Evolutionary conservation across 2,329 filamentous ascomycete species (phyloP), one percentile per base, ranked within the genome.

Genomic region (Monascus ruber): DNA sequence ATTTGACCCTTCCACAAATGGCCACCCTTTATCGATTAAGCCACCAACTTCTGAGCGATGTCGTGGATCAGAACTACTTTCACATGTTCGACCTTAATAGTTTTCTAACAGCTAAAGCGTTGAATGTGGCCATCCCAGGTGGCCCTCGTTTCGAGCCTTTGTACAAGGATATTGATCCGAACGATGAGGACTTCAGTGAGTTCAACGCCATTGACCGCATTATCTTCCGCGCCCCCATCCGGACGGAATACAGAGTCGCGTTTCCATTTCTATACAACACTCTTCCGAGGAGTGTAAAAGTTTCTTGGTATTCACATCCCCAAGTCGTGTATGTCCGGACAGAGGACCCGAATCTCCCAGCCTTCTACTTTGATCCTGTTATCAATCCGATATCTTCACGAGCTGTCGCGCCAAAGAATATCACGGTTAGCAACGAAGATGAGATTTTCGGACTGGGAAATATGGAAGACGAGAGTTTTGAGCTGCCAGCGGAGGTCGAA

Each of bases 191-290:
- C 58, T 98, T 98, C 64, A 91, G 91, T 64, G 91, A 98, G 64
- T 98, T 98, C 73, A 98, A 98, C 57, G 91, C 91, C 28, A 98
- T 98, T 53, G 91, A 98, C 56, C 85, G 93, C 51, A 98, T 98
- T 64, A 98, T 98, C 50, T 98, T 98, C 73, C 83, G 91, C 48
- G 82, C 84, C 35, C 88, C 89, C 1, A 93, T 96, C 48, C 80
- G 89, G 50, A 98, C 89, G 6, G 91, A 98, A 64, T 95, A 93
- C 55, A 80, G 89, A 34, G 91, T 98, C 33, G 87, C 87, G 1
- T 96, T 85, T 59, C 91, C 91, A 0, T 95, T 83, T 60, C 72
- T 98, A 5, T 98, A 98, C 69, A 98, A 98, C 60, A 94, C 89
- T 11, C 73, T 98, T 5, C 93, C 91, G 1, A 76, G 93, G 53